Evolutionary conservation across 345 rosid species (phyloP).

Genomic region (Cardiospermum halicacabum): DNA sequence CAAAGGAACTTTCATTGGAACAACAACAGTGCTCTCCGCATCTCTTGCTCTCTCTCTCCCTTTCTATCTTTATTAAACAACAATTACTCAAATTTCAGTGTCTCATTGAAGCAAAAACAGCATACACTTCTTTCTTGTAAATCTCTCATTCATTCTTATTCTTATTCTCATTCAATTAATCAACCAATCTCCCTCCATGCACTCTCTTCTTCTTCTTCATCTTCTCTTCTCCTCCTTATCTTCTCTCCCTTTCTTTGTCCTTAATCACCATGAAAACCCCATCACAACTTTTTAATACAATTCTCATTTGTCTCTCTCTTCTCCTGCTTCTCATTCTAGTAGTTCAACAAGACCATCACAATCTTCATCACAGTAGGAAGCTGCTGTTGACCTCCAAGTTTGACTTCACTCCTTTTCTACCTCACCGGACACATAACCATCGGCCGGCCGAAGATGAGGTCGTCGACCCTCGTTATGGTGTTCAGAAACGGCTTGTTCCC

Average conservation of each 20-base stretch:
- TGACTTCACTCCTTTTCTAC: conserved; percentile 55
- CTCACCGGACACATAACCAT: conserved; percentile 12
- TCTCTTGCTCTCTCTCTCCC: conserved; percentile 24
- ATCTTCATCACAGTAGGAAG: conserved; percentile 19
- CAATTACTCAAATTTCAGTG: not conserved
- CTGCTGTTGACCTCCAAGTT: conserved; percentile 31
- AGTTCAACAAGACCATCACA: not conserved
- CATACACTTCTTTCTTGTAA: conserved; percentile 19
- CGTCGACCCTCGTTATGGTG: conserved; percentile 52
- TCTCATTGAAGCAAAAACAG: conserved; percentile 40
- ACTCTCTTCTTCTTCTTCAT: conserved; percentile 21
- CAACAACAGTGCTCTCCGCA: conserved; percentile 32
- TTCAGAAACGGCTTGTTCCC: conserved; percentile 60
- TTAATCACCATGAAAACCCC: not conserved
- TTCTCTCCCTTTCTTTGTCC: not conserved
- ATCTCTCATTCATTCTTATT: not conserved
- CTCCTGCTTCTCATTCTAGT: conserved; percentile 20
- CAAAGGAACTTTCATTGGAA: conserved; percentile 55
- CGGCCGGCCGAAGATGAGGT: conserved; percentile 28
- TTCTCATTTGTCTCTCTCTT: conserved; percentile 26
- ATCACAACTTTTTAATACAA: not conserved
- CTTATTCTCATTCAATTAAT: too few relatives aligned
- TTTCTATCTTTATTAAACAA: conserved; percentile 4
- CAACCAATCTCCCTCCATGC: conserved; percentile 33
- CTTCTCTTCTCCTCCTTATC: conserved; percentile 12